These are phyloP conservation scores for Aspergillus sparsus DNA, from an alignment of 495 filamentous ascomycete genomes.

Conservation along the genomic window DNA sequence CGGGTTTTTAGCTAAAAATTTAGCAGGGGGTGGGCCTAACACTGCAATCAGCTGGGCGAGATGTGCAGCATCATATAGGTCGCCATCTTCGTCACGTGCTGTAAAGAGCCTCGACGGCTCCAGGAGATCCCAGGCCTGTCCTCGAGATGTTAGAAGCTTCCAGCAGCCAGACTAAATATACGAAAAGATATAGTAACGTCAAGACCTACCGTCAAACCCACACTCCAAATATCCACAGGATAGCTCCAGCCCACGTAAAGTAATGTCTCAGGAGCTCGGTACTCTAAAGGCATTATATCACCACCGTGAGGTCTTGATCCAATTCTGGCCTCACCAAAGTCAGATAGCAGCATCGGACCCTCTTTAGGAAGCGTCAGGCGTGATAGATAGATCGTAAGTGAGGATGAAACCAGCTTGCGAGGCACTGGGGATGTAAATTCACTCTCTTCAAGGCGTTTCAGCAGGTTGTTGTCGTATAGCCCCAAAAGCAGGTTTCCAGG, in stretches of 20 bases:
- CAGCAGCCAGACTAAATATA: constrained; percentile 4
- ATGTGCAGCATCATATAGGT: constrained; percentile 44
- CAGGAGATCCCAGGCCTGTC: constrained; percentile 50
- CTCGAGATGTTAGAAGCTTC: neutral
- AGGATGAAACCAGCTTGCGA: constrained; percentile 35
- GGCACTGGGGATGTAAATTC: constrained; percentile 32
- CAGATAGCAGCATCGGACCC: constrained; percentile 30
- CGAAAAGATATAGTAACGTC: constrained; percentile 25
- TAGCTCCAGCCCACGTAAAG: constrained; percentile 45
- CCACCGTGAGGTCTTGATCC: constrained; percentile 28
- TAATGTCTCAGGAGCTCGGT: constrained; percentile 42
- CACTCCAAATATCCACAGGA: constrained; percentile 52
- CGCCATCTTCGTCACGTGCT: constrained; percentile 30
- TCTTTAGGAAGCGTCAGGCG: constrained; percentile 19
- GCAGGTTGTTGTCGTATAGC: constrained; percentile 23
- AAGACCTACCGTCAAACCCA: constrained; percentile 45
- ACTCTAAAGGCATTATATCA: constrained; percentile 43
- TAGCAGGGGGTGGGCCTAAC: constrained; percentile 43
- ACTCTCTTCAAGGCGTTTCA: constrained; percentile 25
- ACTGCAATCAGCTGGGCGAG: constrained; percentile 44
- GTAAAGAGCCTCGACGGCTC: constrained; percentile 45
- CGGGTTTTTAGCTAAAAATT: constrained; percentile 34
- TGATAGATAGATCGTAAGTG: constrained; percentile 38
- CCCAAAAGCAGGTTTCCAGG: constrained; percentile 32
- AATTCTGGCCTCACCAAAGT: constrained; percentile 38